Base-by-base conservation (phyloP, 2,329 filamentous ascomycete genomes). In the Oidium heveae region DNA sequence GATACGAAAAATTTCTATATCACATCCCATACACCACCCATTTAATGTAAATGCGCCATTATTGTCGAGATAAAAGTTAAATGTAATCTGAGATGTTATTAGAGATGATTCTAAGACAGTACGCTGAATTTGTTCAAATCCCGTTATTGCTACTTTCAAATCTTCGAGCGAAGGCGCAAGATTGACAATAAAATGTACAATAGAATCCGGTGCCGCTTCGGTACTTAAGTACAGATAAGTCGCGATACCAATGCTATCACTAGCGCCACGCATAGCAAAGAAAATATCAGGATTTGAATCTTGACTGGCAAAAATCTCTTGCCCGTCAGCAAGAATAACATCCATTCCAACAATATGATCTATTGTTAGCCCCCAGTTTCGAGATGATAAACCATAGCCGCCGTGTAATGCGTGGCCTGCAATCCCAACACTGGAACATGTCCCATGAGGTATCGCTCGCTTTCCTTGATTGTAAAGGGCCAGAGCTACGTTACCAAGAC, bases 281-380 rank as follows among this genome's bases (percentile, higher is more conserved):
- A 66, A 63, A 1, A 68, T 54, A 8, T 66, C 62, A 1, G 63
- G 58, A 24, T 64, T 54, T 9, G 47, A 39, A 9, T 59, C 60
- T 33, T 58, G 41, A 1, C 59, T 61, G 20, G 62, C 59, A 37
- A 62, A 55, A 8, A 67, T 50, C 4, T 63, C 43, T 1, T 59
- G 58, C 12, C 64, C 65, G 15, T 63, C 61, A 9, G 64, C 63
- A 18, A 72, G 64, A 0, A 76, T 69, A 0, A 75, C 71, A 33
- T 71, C 68, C 2, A 73, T 63, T n/a, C 64, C 69, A 10, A 70
- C 60, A 20, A 77, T 67, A 24, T 70, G 69, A 56, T 77, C 74
- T 49, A 76, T 65, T 1, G 72, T 67, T 2, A 72, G 63, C 18
- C 74, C 74, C 69, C 72, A 75, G 33, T 69, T 65, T 4, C 74